These are phyloP conservation scores for Centaurea solstitialis DNA, from an alignment of 129 eudicot species.

Conservation along the genomic window DNA sequence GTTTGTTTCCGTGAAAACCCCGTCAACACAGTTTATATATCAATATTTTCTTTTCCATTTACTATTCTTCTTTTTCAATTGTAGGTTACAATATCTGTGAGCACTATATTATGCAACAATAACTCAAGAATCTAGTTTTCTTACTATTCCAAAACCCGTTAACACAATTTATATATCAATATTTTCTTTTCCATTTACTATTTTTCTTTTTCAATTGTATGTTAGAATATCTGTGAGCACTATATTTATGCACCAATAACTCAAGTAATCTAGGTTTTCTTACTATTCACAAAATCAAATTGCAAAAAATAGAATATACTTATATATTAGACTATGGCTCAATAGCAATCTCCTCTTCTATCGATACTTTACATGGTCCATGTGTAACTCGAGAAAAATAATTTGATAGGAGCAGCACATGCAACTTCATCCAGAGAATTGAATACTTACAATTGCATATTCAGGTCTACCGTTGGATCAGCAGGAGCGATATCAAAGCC, in stretches of 20 bases:
- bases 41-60: neutral
- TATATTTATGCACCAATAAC: neutral
- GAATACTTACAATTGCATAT: slow-evolving; percentile 81
- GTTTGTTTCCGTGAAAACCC: neutral
- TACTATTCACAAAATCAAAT: neutral
- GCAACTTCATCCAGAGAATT: neutral
- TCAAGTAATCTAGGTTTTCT: neutral
- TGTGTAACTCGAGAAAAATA: neutral
- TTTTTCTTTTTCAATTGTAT: slow-evolving; percentile 8
- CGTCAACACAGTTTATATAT: neutral
- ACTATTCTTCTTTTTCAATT: slow-evolving; percentile 5
- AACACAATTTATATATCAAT: neutral
- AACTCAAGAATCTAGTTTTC: neutral
- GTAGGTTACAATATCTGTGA: neutral
- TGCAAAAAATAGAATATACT: neutral
- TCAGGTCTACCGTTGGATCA: slow-evolving; percentile 96
- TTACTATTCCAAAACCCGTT: neutral
- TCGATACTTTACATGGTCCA: neutral
- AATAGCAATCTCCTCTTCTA: neutral
- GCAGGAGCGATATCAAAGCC: slow-evolving; percentile 83
- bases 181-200: slow-evolving; percentile 5
- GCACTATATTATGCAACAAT: neutral
- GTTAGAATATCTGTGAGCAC: neutral
- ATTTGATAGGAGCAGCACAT: neutral
- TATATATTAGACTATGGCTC: neutral